phyloP scores from a whole-genome alignment of 2,329 filamentous ascomycete genomes.

The Sporothrix mexicana region DNA sequence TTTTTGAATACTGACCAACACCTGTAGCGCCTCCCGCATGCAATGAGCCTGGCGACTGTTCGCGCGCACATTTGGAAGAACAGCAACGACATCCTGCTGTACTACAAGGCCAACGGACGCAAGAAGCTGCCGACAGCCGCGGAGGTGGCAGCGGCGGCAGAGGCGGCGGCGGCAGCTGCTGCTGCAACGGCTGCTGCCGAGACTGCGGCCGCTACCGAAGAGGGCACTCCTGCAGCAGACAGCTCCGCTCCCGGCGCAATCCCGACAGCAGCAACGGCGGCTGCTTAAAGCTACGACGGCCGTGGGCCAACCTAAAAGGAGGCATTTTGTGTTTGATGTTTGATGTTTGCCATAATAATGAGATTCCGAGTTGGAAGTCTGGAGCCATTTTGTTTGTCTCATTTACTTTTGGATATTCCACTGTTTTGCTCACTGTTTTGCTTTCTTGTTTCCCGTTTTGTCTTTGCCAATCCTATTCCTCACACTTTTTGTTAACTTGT shows the following conservation, averaged over 20 bases:
- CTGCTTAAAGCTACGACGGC: background rate
- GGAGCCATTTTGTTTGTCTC: background rate
- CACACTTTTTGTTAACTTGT: background rate
- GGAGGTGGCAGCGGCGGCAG: constrained; percentile 33
- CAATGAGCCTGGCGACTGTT: constrained; percentile 93
- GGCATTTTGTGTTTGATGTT: background rate
- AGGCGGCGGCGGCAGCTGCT: background rate
- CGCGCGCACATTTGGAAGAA: constrained; percentile 93
- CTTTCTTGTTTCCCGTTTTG: background rate
- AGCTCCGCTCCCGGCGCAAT: background rate
- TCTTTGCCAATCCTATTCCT: background rate
- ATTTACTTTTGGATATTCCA: background rate
- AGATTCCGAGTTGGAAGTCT: constrained; percentile 3
- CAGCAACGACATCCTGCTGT: constrained; percentile 87
- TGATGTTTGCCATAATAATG: background rate
- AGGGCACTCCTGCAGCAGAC: background rate
- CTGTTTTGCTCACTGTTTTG: no score
- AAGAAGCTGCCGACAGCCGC: constrained; percentile 60
- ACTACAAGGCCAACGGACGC: constrained; percentile 91
- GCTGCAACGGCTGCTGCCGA: constrained; percentile 21
- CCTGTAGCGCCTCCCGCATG: constrained; percentile 69
- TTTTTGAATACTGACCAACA: constrained; percentile 16
- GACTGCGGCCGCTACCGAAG: background rate
- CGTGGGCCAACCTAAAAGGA: background rate
- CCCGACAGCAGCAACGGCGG: background rate